A percentile compares a stretch with the other conserved stretches of the same genome.
Conservation (phyloP, 2,329 filamentous ascomycete species). For the Fusarium sp. region DNA sequence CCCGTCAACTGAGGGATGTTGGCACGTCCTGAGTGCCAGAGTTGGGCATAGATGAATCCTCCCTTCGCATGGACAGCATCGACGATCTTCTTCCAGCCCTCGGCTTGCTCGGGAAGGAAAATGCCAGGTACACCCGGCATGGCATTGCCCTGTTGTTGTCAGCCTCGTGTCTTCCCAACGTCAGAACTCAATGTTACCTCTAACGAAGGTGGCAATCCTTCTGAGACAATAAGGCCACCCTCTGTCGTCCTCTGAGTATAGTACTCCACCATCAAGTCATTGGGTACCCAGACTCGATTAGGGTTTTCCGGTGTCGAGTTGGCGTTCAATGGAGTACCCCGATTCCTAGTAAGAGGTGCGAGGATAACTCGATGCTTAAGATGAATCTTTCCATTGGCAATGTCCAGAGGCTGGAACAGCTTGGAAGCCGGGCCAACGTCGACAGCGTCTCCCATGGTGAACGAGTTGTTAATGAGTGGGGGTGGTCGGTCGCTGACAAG, state of each 20-base stretch:
- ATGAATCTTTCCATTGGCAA: slow-evolving; percentile 56
- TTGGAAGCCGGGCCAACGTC: slow-evolving; percentile 24
- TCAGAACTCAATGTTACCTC: slow-evolving; percentile 32
- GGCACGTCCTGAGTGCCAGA: slow-evolving; percentile 60
- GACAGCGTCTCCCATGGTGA: slow-evolving; percentile 27
- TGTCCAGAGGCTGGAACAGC: slow-evolving; percentile 49
- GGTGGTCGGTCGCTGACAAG: neutral
- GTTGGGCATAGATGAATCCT: slow-evolving; percentile 70
- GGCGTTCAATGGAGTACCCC: slow-evolving; percentile 58
- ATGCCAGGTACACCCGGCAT: slow-evolving; percentile 67
- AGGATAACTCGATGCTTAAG: slow-evolving; percentile 64
- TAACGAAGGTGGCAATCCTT: slow-evolving; percentile 61
- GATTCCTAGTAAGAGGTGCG: slow-evolving; percentile 65
- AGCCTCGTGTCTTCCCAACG: neutral
- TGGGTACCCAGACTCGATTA: slow-evolving; percentile 50
- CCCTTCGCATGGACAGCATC: slow-evolving; percentile 72
- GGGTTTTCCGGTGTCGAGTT: slow-evolving; percentile 61
- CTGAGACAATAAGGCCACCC: slow-evolving; percentile 57
- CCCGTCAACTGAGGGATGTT: slow-evolving; percentile 54
- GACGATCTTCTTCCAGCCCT: slow-evolving; percentile 69
- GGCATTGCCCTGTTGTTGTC: slow-evolving; percentile 41
- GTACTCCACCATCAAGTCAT: slow-evolving; percentile 55
- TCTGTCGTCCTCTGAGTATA: slow-evolving; percentile 56
- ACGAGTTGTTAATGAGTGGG: neutral
- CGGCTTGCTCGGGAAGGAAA: slow-evolving; percentile 64